Base-by-base conservation (phyloP, 2,329 filamentous ascomycete species). In the Ceratocystis lukuohia region DNA sequence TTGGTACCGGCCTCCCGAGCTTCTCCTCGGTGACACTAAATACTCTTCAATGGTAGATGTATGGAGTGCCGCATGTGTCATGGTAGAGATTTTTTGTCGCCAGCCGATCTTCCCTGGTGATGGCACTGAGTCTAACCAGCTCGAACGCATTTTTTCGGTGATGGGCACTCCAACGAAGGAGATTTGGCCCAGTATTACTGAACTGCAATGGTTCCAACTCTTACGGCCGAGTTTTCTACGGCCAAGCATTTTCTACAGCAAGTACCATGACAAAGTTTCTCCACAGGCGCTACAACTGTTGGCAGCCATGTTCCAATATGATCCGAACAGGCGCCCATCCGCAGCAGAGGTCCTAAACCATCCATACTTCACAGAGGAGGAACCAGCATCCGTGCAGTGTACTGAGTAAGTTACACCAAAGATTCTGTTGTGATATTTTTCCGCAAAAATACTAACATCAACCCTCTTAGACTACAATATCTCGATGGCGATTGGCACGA, bases 401-500 rank as follows among this genome's bases (percentile, higher is more conserved):
- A 79, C 87, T 70, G 92, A 96, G 85, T 92, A 82, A 77, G 87
- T 84, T 68, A 30, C 65, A 7, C 12, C 50, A 57, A 61, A 65
- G 61, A 46, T 15, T 37, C 12, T 46, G 20, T 22, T 61, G 10
- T 28, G 7, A 33, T 30, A 37, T 37, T 20, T 62, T 45, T 57
- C 22, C 46, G 1, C 57, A 12, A 25, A 28, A 44, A 37, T 69
- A 56, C 74, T 78, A 72, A 79, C 73, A 12, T 20, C 12, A 64
- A 30, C 10, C 12, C 22, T 59, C 65, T 67, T 69, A 89, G 88
- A 72, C 82, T 99, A 62, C 85, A 87, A 68, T 80, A 86, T 62
- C 82, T 99, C 37, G 85, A 94, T 71, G 94, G 94, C 25, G 94
- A 99, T 72, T 99, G 94, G 94, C 94, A 99, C 74, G 94, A 99